Base-by-base conservation (phyloP, 768 basidiomycete species). In the Cyclocybe aegerita region DNA sequence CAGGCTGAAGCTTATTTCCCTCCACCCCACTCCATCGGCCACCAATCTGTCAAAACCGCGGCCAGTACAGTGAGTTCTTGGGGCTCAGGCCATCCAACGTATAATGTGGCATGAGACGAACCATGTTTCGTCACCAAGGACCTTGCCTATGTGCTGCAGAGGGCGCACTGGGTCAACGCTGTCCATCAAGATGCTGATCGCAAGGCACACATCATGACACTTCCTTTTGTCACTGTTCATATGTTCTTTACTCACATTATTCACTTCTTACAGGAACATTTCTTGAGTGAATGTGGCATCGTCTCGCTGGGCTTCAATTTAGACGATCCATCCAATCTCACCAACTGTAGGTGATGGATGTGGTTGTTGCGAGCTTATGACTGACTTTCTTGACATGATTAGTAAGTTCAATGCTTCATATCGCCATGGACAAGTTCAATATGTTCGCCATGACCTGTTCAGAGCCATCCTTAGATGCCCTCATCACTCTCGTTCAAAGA, bases 161-260 rank as follows among this genome's bases (percentile, higher is more conserved):
- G 48, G 16, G 48, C 31, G 15, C 48, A 49, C 31, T 49, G 48
- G 48, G 48, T 49, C 16, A 42, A 49, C 33, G 37, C 46, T 48
- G 46, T 48, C 10, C 30, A 29, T 37, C 31, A 16, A 4, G 29
- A 34, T 41, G 6, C 39, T 34, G 29, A 33, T 31, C 8, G 14
- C 29, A 49, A 49, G 40, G 39, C 23, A 23, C 23, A 23, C 23
- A 23, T 23, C 23, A 4, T 23, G 23, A 23, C 23, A 23, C 23
- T 23, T 23, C 23, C 23, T 23, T 23, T 4, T 23, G 23, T 23
- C 23, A 23, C 4, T 23, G 23, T 23, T 23, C 23, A 23, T 23
- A 23, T 23, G 23, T 23, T 23, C 23, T 23, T 23, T 23, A 23
- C 23, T 23, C 23, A 23, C 23, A 23, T 23, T 23, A 23, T 23